A percentile compares a stretch with the other conserved stretches of the same genome.
Conservation (phyloP, 225 moss, liverwort and hornwort genomes). For the Marchantia paleacea region DNA sequence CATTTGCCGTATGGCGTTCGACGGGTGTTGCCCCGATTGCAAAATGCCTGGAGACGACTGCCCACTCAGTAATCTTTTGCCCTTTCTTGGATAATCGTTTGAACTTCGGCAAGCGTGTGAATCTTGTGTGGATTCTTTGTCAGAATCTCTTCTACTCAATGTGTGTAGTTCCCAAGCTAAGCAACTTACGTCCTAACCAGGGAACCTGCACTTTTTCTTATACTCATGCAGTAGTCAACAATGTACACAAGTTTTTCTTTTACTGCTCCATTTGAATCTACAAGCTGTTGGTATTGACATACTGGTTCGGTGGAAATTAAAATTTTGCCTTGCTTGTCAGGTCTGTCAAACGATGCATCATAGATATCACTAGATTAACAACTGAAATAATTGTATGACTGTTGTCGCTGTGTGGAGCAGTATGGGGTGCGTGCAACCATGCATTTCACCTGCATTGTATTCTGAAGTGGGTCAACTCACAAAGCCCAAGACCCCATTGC, state of each 20-base stretch:
- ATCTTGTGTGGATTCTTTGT: not conserved
- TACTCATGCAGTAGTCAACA: too few relatives aligned
- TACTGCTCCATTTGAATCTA: too few relatives aligned
- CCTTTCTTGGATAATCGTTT: not conserved
- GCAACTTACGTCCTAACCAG: too few relatives aligned
- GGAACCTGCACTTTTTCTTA: too few relatives aligned
- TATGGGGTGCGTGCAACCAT: conserved; percentile 97
- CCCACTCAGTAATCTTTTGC: conserved; percentile 58
- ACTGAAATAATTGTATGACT: not conserved
- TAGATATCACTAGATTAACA: not conserved
- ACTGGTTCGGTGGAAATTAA: too few relatives aligned
- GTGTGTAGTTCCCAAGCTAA: too few relatives aligned
- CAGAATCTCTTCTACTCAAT: not conserved
- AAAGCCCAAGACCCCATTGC: conserved; percentile 89
- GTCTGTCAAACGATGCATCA: not conserved
- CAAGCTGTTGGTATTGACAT: too few relatives aligned
- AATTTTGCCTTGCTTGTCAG: not conserved
- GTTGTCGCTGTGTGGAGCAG: conserved; percentile 40
- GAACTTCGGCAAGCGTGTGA: not conserved
- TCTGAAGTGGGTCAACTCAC: conserved; percentile 93
- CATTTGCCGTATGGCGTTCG: conserved; percentile 93
- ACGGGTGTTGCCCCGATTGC: conserved; percentile 94
- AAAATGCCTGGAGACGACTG: conserved; percentile 95
- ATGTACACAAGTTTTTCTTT: too few relatives aligned
- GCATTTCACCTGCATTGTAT: conserved; percentile 93